Evolutionary conservation across 73 alveolate species (phyloP).

Genomic region (Paramecium tetraurelia): DNA sequence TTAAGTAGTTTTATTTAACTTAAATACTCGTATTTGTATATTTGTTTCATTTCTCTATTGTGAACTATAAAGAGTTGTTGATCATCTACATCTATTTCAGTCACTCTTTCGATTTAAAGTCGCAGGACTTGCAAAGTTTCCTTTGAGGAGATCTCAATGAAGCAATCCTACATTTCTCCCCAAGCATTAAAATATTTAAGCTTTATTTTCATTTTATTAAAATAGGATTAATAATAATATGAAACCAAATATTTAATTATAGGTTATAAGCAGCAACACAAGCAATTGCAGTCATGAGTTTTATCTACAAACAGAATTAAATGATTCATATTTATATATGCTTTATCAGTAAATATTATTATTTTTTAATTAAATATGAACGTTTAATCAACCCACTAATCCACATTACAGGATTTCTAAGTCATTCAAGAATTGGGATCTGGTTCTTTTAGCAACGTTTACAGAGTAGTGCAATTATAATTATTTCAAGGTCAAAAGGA

Average conservation of each 20-base stretch:
- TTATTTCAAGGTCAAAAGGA: conserved; percentile 48
- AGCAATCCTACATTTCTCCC: background rate
- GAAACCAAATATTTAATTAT: background rate
- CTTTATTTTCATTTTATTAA: background rate
- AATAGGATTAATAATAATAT: background rate
- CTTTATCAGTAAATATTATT: background rate
- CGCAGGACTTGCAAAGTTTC: background rate
- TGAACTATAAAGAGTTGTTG: background rate
- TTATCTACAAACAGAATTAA: background rate
- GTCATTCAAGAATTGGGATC: conserved; percentile 60
- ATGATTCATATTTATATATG: background rate
- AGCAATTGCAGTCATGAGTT: background rate
- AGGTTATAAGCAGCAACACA: background rate
- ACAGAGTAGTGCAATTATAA: background rate
- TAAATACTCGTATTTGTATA: background rate
- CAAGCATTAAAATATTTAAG: background rate
- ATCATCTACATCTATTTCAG: background rate
- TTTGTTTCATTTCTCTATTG: background rate
- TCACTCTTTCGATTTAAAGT: background rate
- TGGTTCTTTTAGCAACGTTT: conserved; percentile 64
- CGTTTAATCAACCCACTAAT: conserved; percentile 3
- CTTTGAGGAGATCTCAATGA: background rate
- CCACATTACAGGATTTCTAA: conserved; percentile 60
- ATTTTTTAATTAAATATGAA: conserved; percentile 37
- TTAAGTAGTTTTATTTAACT: background rate